Base-by-base conservation (phyloP, 768 basidiomycete genomes). In the Coprinopsis cinerea region DNA sequence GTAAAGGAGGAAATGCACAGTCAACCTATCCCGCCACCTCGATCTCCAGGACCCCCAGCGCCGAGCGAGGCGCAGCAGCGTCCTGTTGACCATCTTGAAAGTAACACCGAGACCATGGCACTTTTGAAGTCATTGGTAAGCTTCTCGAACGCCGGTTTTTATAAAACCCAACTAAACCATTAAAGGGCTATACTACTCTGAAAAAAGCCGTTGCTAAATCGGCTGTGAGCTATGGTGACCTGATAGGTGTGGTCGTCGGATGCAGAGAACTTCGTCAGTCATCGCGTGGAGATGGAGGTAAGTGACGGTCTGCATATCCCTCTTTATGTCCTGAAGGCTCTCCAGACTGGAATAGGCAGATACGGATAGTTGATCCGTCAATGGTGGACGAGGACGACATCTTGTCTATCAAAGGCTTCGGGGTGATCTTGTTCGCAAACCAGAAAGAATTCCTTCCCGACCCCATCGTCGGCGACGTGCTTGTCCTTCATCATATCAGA, bases 281-380 rank as follows among this genome's bases (percentile, higher is more conserved):
- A 45, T n/a, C n/a, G n/a, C n/a, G n/a, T n/a, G 44, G 44, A 13
- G 18, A 17, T 20, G 4, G 20, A 45, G 44, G 44, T 45, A 4
- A 45, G 44, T 30, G 4, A 13, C 44, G 15, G 13, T 28, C 13
- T 25, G 4, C n/a, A 28, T 17, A 32, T 11, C 18, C 27, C n/a
- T n/a, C 25, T n/a, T 6, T 7, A n/a, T 45, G 13, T 4, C 6
- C 17, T 23, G 23, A 27, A 51, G 42, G 13, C 36, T 39, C 15
- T 49, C 14, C 49, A 85, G 83, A 82, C 28, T 75, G 66, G 69
- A 57, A 48, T 55, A 61, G 70, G 36, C 72, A 63, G 27, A 49
- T 85, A 15, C 61, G 61, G 9, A 59, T 86, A 14, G 69, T 75
- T 6, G 85, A 86, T 55, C 74, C 77, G 2, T 78, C 78, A 23